Conservation (phyloP, 179 eudicot genomes). For the Heliamphora pulchella region DNA sequence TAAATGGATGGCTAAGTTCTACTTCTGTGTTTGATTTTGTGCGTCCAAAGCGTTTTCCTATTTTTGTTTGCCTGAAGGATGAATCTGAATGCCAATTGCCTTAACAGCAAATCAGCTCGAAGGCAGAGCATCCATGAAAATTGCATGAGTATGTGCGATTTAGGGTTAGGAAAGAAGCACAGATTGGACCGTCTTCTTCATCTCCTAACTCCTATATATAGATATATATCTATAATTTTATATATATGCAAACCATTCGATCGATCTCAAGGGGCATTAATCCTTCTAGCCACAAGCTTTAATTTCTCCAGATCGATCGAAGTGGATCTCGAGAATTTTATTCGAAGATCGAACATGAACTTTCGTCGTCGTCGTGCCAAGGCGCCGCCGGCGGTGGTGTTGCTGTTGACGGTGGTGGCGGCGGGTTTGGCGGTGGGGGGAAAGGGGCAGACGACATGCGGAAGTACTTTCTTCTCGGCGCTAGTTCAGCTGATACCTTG, state of each 20-base stretch:
- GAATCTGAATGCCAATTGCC: too few species aligned
- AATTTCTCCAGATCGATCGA: neutral
- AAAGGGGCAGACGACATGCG: constrained; percentile 44
- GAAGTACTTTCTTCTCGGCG: constrained; percentile 73
- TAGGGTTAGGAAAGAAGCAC: constrained; percentile 50
- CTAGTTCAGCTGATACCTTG: constrained; percentile 86
- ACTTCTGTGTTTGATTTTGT: too few species aligned
- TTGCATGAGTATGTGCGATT: constrained; percentile 26
- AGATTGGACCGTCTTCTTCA: constrained; percentile 25
- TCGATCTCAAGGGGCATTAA: neutral
- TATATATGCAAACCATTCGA: constrained; percentile 9
- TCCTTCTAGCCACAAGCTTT: neutral
- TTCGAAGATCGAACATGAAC: constrained; percentile 42
- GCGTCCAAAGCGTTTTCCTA: too few species aligned
- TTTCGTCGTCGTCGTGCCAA: too few species aligned
- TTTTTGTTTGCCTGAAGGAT: too few species aligned
- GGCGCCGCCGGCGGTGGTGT: constrained; percentile 21
- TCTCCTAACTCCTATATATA: constrained; percentile 16
- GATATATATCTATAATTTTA: too few species aligned
- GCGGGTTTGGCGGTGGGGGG: constrained; percentile 32
- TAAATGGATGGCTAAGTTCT: too few species aligned
- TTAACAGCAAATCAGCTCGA: constrained; percentile 10
- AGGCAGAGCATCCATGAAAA: constrained; percentile 20
- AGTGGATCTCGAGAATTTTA: neutral
- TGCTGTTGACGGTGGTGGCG: constrained; percentile 24